These are phyloP conservation scores for Globisporangium ultimum DNA, from an alignment of 352 stramenopile species.

Conservation along the genomic window DNA sequence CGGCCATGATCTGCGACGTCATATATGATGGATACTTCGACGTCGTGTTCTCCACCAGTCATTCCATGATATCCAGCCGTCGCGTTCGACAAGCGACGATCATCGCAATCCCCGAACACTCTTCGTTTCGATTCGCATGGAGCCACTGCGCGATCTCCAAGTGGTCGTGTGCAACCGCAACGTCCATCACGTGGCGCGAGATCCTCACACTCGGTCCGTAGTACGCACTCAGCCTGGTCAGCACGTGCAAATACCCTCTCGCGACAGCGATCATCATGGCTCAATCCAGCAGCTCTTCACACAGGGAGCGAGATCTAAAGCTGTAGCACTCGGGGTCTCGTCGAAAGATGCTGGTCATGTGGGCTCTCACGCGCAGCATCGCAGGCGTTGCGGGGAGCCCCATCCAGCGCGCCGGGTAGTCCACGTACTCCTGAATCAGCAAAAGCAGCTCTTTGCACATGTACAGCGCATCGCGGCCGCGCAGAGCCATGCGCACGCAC, in stretches of 20 bases:
- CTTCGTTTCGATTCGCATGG: constrained; percentile 28
- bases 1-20: not conserved
- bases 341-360: constrained; percentile 4
- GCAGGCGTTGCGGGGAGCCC: not conserved
- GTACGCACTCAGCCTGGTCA: constrained; percentile 7
- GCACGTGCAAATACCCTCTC: constrained; percentile 2
- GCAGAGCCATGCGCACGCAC: constrained; percentile 4
- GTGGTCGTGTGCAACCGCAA: constrained; percentile 1
- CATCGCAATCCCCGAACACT: constrained; percentile 16
- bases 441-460: constrained; percentile 1
- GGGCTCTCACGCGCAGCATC: not conserved
- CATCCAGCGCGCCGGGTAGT: constrained; percentile 3
- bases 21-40: constrained; percentile 4
- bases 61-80: constrained; percentile 5
- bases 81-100: not conserved
- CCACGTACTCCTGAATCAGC: constrained; percentile 6
- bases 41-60: not conserved
- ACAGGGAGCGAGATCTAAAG: not conserved
- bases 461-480: not conserved
- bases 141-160: constrained; percentile 34
- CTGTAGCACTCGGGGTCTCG: not conserved
- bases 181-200: constrained; percentile 12
- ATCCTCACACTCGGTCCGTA: not conserved
- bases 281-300: constrained; percentile 1
- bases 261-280: constrained; percentile 9